Evolutionary conservation across 192 early-diverging fungal species (phyloP).

Genomic region (Podochytrium sp.): DNA sequence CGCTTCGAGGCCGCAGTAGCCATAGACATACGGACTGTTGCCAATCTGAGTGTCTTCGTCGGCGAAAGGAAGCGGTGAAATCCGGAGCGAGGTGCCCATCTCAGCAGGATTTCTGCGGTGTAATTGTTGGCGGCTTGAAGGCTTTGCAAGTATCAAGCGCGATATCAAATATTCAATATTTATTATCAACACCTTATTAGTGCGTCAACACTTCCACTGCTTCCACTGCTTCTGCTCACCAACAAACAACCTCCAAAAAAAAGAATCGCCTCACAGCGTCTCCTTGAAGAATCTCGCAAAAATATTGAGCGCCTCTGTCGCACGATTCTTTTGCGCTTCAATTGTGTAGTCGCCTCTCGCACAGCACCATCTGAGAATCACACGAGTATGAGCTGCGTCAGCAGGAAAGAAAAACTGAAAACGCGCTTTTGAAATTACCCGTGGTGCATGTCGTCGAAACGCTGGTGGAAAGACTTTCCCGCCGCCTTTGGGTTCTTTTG

Average conservation of each 20-base stretch:
- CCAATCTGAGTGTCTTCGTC: constrained; percentile 21
- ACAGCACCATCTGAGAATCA: neutral
- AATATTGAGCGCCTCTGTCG: neutral
- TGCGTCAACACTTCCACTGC: too few species aligned
- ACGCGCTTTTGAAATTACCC: too few species aligned
- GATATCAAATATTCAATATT: too few species aligned
- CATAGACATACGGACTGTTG: constrained; percentile 38
- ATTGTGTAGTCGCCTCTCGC: neutral
- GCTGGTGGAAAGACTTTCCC: neutral
- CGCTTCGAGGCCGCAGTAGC: constrained; percentile 49
- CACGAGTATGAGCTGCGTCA: neutral
- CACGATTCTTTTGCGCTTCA: neutral
- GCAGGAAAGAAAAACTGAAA: neutral
- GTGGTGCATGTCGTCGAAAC: constrained; percentile 12
- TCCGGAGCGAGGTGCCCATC: too few species aligned
- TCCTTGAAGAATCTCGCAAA: neutral
- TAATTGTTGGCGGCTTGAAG: too few species aligned
- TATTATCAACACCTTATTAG: too few species aligned
- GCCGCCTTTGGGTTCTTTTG: neutral
- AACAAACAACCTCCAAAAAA: too few species aligned
- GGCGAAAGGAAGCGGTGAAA: constrained; percentile 1
- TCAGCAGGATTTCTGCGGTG: too few species aligned
- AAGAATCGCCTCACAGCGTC: too few species aligned
- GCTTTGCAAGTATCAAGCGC: too few species aligned
- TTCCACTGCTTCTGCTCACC: too few species aligned